Evolutionary conservation across 345 rosid species (phyloP).

Genomic region (Raphanus sativus): DNA sequence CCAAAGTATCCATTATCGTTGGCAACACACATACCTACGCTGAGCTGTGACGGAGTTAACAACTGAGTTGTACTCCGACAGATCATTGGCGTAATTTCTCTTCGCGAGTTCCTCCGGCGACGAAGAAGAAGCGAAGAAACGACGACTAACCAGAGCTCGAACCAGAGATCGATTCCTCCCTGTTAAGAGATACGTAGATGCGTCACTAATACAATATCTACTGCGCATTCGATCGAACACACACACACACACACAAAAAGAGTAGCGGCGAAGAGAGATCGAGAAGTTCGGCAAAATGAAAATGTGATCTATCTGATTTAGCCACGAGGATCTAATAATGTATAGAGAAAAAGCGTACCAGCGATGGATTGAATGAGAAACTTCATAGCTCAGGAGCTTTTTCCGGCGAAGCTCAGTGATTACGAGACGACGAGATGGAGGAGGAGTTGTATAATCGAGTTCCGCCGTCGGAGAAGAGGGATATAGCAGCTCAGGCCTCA

Average conservation of each 20-base stretch:
- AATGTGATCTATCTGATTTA: conserved; percentile 23
- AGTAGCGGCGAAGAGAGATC: not conserved
- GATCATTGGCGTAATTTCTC: conserved; percentile 76
- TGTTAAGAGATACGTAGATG: not conserved
- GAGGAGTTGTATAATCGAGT: conserved; percentile 11
- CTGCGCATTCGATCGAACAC: not conserved
- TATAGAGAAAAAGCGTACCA: conserved; percentile 25
- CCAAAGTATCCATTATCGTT: not conserved
- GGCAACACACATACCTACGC: conserved; percentile 45
- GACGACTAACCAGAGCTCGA: conserved; percentile 49
- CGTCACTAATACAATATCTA: not conserved
- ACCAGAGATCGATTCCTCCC: conserved; percentile 52
- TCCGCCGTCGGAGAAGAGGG: conserved; percentile 17
- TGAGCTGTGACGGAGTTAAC: conserved; percentile 57
- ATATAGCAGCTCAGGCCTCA: conserved; percentile 7
- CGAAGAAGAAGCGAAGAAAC: conserved; percentile 53
- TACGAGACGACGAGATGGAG: conserved; percentile 8
- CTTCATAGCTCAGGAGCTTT: conserved; percentile 45
- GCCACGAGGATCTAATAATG: not conserved
- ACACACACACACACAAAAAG: not conserved
- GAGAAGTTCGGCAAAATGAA: not conserved
- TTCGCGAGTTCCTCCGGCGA: conserved; percentile 51
- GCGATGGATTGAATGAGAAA: conserved; percentile 50
- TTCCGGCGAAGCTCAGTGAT: conserved; percentile 22
- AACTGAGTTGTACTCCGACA: conserved; percentile 74